Base-by-base conservation (phyloP, 164 flowering plant species). In the Annona squamosa region DNA sequence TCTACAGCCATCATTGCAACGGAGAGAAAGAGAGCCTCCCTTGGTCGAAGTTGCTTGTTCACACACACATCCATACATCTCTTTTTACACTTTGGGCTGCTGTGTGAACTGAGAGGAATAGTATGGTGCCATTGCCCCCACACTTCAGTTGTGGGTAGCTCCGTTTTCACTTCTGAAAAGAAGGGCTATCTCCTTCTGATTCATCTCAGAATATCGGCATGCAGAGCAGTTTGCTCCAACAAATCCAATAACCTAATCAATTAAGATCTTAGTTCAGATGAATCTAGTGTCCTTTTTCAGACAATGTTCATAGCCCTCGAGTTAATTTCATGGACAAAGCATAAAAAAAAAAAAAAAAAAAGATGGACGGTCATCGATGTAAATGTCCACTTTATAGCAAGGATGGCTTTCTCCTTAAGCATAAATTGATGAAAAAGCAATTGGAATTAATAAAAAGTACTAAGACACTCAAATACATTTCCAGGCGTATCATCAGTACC, bases 1-100 rank as follows among this genome's bases (percentile, higher is more conserved):
- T 74, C 73, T 64, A 9, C 19, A 45, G 68, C 65, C 78, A 80
- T 80, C 61, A 80, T 80, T 74, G 74, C 48, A 41, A 43, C 62
- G 74, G 72, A 63, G 48, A 37, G 10, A 67, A 67, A 18, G n/a
- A 46, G 12, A 26, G 37, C 37, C 37, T 26, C 37, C n/a, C 71
- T 57, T 59, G 56, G n/a, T 74, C 71, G 46, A 6, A 67, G 26
- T 37, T 45, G 26, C 3, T 65, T 73, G n/a, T 41, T 19, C 19
- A 52, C 68, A 66, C 68, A 66, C 68, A 10, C 59, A 52, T 16
- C 9, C 1, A 52, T 52, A 7, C 9, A 52, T 52, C 9, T 10
- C 59, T 52, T 48, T 48, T 52, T 26, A 16, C 13, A 10, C 13
- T 52, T 52, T 10, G 59, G 59, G 59, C 13, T 52, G 37, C 37